Evolutionary conservation across 2,329 filamentous ascomycete genomes (phyloP), one percentile per base, ranked within the genome.

Genomic region (Plectosphaerella sp.): DNA sequence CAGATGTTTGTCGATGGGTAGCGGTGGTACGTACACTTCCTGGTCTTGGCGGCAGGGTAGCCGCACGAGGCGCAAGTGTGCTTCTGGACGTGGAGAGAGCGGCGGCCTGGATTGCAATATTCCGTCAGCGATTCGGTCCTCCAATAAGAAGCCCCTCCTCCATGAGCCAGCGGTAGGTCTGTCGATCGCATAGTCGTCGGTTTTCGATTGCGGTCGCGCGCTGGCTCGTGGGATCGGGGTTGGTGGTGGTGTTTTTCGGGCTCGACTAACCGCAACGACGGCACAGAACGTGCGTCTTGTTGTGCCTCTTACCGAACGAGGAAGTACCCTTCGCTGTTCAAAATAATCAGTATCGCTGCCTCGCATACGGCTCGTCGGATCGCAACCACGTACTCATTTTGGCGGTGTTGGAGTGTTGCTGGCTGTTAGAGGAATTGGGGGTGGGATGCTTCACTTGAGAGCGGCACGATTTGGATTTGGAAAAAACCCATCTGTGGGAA

Each of bases 1-100:
- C 12, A 41, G 22, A 45, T 28, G 47, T 24, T 25, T 49, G 22
- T 22, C 22, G 22, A 22, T 22, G 22, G 22, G 22, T 22, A 22
- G 22, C 5, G 36, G 54, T 33, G 50, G 50, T 60, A 89, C 93
- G 74, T 96, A 97, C 93, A 99, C 87, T 96, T 95, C 77, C 94
- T 87, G 77, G 83, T 92, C 87, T 96, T 96, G 77, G 94, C 94
- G 73, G 91, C 81, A 73, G 94, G 94, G 82, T 97, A 99, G 75
- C 92, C 94, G 84, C 94, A 99, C 63, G 80, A 80, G 67, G 93
- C 77, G 83, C 94, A 99, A 73, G 91, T 95, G 79, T 96, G 88
- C 89, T 99, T 99, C 84, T 99, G 94, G 81, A 97, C 87, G 88
- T 99, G 94, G 78, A 97, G 87, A 70, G 94, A 96, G 74, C 94